Base-by-base conservation (phyloP, 192 early-diverging fungal species). In the Backusella mclennaniae region DNA sequence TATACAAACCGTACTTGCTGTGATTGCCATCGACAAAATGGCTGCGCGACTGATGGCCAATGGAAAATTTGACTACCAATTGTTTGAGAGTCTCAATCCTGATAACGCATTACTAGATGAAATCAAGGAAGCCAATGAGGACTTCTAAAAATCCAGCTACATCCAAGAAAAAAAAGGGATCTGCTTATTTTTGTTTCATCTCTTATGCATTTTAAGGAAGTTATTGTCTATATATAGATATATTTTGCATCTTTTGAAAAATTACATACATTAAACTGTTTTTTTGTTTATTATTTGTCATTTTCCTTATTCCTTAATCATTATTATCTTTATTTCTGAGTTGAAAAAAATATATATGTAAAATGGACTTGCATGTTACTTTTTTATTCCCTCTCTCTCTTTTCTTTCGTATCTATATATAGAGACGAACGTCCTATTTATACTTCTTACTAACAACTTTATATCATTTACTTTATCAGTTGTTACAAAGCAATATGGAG, bases 21-120 rank as follows among this genome's bases (percentile, higher is more conserved):
- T 96, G 8, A 93, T 96, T 81, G 93, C 92, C 6, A 95, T 96
- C 69, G 95, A 96, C 77, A 89, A 90, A 73, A 94, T 95, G 94
- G 85, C 87, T 42, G 82, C 82, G 44, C 66, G 88, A 33, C 73
- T 91, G 6, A 87, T 90, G 83, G 69, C 75, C 6, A 76, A 83
- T 17, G 88, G 82, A 9, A 80, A 79, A 14, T 92, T 91, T 73
- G 84, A 91, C 69, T 82, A 85, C 42, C 79, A 88, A 66, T 75
- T 91, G 4, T 92, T 91, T 75, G 76, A 83, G 19, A 87, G 85
- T 12, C 79, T 92, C 44, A 89, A 90, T 56, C 91, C 89, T 49
- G 90, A 92, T 76, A 81, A 87, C n/a, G 86, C 83, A 6, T 75
- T 91, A 19, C 77, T 90, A 74, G 68, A 83, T 31, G 90, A 92